Evolutionary conservation across 345 rosid genomes (phyloP), one percentile per base, ranked within the genome.

Genomic region (Raphanus raphanistrum): DNA sequence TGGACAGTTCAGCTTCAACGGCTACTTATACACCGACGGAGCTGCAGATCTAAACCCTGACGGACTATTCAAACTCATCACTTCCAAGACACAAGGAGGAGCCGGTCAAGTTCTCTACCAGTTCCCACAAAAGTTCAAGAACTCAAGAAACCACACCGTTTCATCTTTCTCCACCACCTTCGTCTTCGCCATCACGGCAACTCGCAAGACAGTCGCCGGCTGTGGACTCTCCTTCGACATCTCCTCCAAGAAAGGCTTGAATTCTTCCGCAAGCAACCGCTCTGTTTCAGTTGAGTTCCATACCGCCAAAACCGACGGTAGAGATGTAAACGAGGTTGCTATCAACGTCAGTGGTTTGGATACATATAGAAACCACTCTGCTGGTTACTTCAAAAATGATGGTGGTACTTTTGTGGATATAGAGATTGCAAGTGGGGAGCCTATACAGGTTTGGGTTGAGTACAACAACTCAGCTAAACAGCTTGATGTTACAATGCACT

Each of bases 401-500:
- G 70, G 63, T 61, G 61, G 36, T 26, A 57, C 28, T 29, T 68
- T 32, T 0, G 85, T 48, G 4, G 73, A 75, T 58, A 58, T 58
- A 58, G 63, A 58, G n/a, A 58, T 58, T 58, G 63, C 32, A 26
- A 79, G 86, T 71, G 86, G 85, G 6, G 2, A 67, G 0, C 80
- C 81, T 1, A 83, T 87, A 70, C 90, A 88, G 21, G 71, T 72
- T 0, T 89, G 94, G 91, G 28, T 91, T 21, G 92, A 87, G n/a
- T 91, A 89, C 28, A 77, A 82, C 80, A 84, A 77, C 4, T 7
- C 2, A 2, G 50, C 59, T 67, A 82, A 71, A 72, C 71, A 69
- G 38, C 63, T 86, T 33, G 76, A 71, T 63, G 88, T 91, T 50
- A 86, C 87, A 13, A 27, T 87, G 71, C 86, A 89, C 68, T 84